Evolutionary conservation across 73 alveolate genomes (phyloP), one percentile per base, ranked within the genome.

Genomic region (Paramecium pentaurelia): DNA sequence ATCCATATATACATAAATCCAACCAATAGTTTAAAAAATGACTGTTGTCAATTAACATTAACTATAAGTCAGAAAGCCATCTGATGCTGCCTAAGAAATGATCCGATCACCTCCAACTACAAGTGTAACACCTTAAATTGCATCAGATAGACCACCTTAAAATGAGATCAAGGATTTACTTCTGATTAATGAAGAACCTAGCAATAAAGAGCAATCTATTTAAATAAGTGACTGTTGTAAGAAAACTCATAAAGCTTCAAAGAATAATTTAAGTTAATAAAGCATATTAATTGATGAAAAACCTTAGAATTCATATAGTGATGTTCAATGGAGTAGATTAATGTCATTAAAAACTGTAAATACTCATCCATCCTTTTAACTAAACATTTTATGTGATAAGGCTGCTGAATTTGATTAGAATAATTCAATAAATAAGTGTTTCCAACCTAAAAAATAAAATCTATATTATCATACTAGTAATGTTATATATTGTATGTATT

Each of bases 171-270:
- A 80, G 16, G 91, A 80, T 80, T 28, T 80, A 34, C 42, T 80
- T 40, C 51, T 80, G 6, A 80, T 80, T n/a, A 80, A 80, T 20
- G 91, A 80, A 34, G 91, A 80, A 80, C 91, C 91, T 44, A 45
- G 77, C 22, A 49, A 27, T 6, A 80, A 45, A 49, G 91, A 80
- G 27, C 8, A 80, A 30, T 80, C 91, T 27, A 8, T 44, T 32
- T 27, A 80, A 80, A 25, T 80, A 25, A 42, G 49, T n/a, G 71
- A 37, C 12, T 68, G 20, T 20, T 10, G 60, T 30, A 14, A 16
- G 60, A 11, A 9, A n/a, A 22, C 20, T 4, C n/a, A 14, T 30
- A 18, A 25, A 40, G 8, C 1, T 38, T 6, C 8, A 16, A 18
- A 54, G 4, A 54, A 54, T 16, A 18, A 54, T n/a, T n/a, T 54